Percentiles rank a stretch among this genome's conserved stretches.
phyloP scores from a whole-genome alignment of 352 stramenopile species.

The Phytophthora niederhauseri region DNA sequence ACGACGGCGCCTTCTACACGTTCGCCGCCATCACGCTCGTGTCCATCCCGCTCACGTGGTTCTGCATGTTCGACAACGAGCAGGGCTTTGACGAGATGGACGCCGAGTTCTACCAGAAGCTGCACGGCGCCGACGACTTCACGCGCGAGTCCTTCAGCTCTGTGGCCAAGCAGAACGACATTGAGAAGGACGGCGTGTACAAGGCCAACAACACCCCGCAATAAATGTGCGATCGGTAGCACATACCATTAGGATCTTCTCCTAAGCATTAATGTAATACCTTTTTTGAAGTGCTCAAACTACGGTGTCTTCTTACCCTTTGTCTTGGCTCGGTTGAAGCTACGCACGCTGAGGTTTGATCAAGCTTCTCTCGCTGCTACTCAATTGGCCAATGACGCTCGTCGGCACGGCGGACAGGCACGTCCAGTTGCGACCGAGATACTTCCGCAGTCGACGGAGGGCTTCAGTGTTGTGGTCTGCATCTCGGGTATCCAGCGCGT shows the following conservation, averaged over 20 bases:
- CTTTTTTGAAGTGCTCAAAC: constrained; percentile 24
- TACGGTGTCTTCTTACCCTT: too few relatives aligned
- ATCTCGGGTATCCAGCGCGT: too few relatives aligned
- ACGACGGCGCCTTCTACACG: constrained; percentile 64
- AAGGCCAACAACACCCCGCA: constrained; percentile 29
- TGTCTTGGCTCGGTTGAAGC: too few relatives aligned
- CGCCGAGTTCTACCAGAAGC: constrained; percentile 53
- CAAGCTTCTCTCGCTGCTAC: too few relatives aligned
- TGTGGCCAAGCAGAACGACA: constrained; percentile 32
- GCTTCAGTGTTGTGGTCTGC: too few relatives aligned
- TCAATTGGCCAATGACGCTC: too few relatives aligned
- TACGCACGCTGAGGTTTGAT: too few relatives aligned
- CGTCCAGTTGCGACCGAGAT: too few relatives aligned
- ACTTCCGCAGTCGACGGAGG: too few relatives aligned
- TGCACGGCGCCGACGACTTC: constrained; percentile 43
- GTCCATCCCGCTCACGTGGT: constrained; percentile 65
- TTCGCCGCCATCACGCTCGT: constrained; percentile 58
- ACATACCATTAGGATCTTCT: constrained; percentile 15
- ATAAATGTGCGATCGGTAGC: constrained; percentile 29
- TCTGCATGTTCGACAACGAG: constrained; percentile 73
- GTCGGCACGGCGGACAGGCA: too few relatives aligned
- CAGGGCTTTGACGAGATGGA: constrained; percentile 64
- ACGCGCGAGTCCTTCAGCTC: constrained; percentile 43
- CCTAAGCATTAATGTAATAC: constrained; percentile 24
- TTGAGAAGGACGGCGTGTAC: constrained; percentile 39